A percentile compares a stretch with the other conserved stretches of the same genome.
phyloP scores from a whole-genome alignment of 192 early-diverging fungal species.

The Linnemannia elongata region DNA sequence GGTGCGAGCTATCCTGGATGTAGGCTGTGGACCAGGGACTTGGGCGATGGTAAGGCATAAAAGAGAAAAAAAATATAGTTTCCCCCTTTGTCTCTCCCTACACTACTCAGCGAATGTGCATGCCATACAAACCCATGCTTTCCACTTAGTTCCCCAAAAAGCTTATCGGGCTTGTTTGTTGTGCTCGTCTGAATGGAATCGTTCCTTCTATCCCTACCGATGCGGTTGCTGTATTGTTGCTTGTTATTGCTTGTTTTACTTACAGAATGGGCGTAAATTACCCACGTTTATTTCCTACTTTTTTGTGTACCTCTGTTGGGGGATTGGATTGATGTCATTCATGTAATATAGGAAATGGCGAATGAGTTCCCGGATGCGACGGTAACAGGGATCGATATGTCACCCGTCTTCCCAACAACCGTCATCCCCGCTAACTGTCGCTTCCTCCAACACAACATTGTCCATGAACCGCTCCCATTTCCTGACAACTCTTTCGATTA shows the following conservation, averaged over 20 bases:
- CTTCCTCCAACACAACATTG: slow-evolving; percentile 43
- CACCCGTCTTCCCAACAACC: slow-evolving; percentile 43
- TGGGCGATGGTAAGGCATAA: slow-evolving; percentile 52
- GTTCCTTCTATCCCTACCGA: too few relatives aligned
- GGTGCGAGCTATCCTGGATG: slow-evolving; percentile 36
- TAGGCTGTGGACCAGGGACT: slow-evolving; percentile 57
- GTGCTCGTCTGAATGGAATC: background rate
- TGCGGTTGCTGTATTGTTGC: background rate
- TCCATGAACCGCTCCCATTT: slow-evolving; percentile 32
- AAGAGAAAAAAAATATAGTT: background rate
- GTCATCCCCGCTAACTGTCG: slow-evolving; percentile 51
- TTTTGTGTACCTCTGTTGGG: too few relatives aligned
- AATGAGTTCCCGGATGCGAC: slow-evolving; percentile 57
- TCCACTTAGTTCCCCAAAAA: background rate
- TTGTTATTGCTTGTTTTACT: background rate
- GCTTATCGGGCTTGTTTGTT: background rate
- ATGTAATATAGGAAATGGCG: slow-evolving; percentile 57
- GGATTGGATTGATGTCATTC: too few relatives aligned
- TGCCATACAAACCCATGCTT: background rate
- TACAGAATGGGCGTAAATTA: background rate
- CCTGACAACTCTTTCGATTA: slow-evolving; percentile 58
- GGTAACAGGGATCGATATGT: slow-evolving; percentile 64
- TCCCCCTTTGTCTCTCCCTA: background rate
- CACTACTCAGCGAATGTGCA: background rate
- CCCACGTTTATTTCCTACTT: background rate